Percentiles rank a stretch among this genome's conserved stretches.
These are phyloP conservation scores for Oryza glaberrima DNA, from an alignment of 176 grass and related monocot species.

Conservation along the genomic window DNA sequence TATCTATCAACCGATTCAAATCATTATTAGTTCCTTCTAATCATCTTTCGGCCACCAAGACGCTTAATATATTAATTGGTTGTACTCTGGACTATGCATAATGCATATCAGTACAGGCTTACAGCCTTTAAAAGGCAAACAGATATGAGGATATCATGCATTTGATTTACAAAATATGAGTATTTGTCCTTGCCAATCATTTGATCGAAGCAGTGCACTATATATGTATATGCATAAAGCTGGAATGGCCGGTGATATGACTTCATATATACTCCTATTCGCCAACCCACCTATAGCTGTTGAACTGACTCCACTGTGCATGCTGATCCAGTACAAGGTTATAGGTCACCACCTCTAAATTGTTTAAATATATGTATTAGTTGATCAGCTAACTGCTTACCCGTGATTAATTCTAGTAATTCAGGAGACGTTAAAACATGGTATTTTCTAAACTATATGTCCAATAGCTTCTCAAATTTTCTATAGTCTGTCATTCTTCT, in stretches of 20 bases:
- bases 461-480: not conserved
- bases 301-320: conserved; percentile 16
- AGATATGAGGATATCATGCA: not conserved
- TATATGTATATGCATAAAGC: conserved; percentile 23
- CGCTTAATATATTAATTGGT: conserved; percentile 35
- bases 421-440: too few relatives aligned
- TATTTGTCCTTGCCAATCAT: conserved; percentile 34
- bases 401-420: not conserved
- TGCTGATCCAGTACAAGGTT: not conserved
- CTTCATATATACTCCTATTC: conserved; percentile 15
- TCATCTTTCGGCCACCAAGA: not conserved
- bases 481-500: not conserved
- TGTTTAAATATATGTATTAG: not conserved
- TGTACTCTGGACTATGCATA: conserved; percentile 12
- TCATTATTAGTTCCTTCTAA: conserved; percentile 28
- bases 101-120: not conserved
- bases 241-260: conserved; percentile 9
- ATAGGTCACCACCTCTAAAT: not conserved
- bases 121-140: conserved; percentile 18
- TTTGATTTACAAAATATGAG: conserved; percentile 37
- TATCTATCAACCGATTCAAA: not conserved
- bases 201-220: conserved; percentile 11
- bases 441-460: not conserved
- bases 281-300: conserved; percentile 17
- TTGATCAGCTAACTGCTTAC: not conserved